Evolutionary conservation across 768 basidiomycete genomes (phyloP), one percentile per base, ranked within the genome.

Genomic region (Mycena rosella): DNA sequence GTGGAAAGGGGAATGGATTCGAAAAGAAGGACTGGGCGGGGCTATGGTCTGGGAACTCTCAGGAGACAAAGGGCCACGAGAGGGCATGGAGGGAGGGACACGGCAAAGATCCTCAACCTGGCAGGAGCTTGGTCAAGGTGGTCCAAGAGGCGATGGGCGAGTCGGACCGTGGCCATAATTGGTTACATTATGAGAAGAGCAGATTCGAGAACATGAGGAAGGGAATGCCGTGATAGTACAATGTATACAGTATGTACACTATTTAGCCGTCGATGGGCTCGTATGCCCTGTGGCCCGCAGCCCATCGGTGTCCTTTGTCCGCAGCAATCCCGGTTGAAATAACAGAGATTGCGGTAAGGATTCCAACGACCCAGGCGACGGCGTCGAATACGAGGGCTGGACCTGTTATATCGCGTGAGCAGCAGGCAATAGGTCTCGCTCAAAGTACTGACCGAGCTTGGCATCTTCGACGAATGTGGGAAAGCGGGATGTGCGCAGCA

Each of bases 31-130:
- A 0, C 81, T 99, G 5, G 94, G 93, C 8, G 98, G 98, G 0
- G 93, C 92, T 61, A 99, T 99, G 98, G 91, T 91, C 72, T 96
- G 94, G 95, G 95, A 96, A 77, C 83, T 97, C 45, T 92, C 91
- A 20, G 95, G 94, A 3, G 97, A 98, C 80, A 95, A 95, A 77
- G 88, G 88, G 1, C 72, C 77, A 32, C 86, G 92, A 57, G 88
- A 91, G 42, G 92, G 88, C 17, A 90, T 94, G 88, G 93, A 95
- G 69, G 79, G 80, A 10, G 92, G 93, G 3, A 84, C 80, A 1
- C n/a, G 94, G 93, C 2, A 96, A 96, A 78, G 91, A 91, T 29
- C 83, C 85, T 4, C 88, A 91, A 70, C 87, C 89, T 32, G 90
- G 94, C 5, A 76, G 78, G 67, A 94, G 92, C 73, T 81, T 97